Evolutionary conservation across 106 monocot genomes (phyloP).

Genomic region (Acanthochlamys bracteata): DNA sequence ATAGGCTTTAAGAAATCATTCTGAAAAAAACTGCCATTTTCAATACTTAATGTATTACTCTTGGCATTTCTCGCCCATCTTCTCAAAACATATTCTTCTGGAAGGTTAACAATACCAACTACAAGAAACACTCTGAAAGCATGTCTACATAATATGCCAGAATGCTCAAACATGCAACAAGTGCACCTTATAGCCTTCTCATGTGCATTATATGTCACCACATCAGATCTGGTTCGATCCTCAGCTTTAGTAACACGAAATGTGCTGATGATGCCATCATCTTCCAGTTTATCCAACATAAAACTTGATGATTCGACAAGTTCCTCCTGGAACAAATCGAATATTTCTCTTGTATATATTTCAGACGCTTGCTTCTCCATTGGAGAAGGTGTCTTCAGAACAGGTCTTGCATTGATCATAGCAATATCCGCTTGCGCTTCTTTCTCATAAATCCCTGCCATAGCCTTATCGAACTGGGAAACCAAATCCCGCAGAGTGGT

Average conservation of each 20-base stretch:
- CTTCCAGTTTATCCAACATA: constrained; percentile 58
- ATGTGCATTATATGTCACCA: constrained; percentile 41
- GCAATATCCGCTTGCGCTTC: constrained; percentile 69
- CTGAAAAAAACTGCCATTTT: constrained; percentile 15
- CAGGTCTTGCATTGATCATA: constrained; percentile 35
- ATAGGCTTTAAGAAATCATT: constrained; percentile 26
- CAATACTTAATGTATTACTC: constrained; percentile 21
- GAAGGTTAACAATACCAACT: constrained; percentile 42
- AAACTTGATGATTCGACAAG: constrained; percentile 49
- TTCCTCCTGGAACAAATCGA: constrained; percentile 82
- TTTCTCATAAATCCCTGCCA: constrained; percentile 65
- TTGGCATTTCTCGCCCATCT: constrained; percentile 90
- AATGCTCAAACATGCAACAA: constrained; percentile 74
- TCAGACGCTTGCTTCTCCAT: constrained; percentile 96
- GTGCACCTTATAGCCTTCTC: constrained; percentile 56
- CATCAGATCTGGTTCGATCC: constrained; percentile 26
- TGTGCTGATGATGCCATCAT: constrained; percentile 30
- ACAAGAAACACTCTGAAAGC: constrained; percentile 40
- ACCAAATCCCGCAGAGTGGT: constrained; percentile 61
- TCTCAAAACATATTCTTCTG: constrained; percentile 61
- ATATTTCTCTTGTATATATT: constrained; percentile 71
- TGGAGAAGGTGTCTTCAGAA: constrained; percentile 71
- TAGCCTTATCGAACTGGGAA: constrained; percentile 78
- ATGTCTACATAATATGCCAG: constrained; percentile 80
- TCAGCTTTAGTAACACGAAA: constrained; percentile 52